Conservation (phyloP, 2,329 filamentous ascomycete species). For the Pezicula carpinea region DNA sequence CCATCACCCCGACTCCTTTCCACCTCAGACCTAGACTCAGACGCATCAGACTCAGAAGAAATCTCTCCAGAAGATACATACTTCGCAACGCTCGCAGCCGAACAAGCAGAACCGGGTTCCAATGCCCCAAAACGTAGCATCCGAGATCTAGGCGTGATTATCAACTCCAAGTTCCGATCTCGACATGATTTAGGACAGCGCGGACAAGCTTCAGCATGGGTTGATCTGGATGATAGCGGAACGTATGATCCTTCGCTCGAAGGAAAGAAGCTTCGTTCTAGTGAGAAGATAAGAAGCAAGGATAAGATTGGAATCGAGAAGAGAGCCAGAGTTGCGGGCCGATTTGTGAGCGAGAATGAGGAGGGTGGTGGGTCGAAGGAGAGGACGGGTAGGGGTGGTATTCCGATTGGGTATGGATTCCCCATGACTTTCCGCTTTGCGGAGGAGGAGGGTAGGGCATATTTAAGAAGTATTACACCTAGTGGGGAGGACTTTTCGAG, state of each 20-base stretch:
- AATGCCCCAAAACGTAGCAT: neutral
- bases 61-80: neutral
- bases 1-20: neutral
- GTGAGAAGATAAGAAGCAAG: slow-evolving; percentile 1
- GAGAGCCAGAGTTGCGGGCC: neutral
- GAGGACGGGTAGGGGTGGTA: too few species aligned
- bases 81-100: neutral
- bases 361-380: too few species aligned
- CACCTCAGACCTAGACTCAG: neutral
- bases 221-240: slow-evolving; percentile 25
- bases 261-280: neutral
- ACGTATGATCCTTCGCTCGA: slow-evolving; percentile 21
- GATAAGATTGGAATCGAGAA: neutral
- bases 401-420: slow-evolving; percentile 7
- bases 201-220: neutral
- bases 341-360: too few species aligned
- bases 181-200: neutral
- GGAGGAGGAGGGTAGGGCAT: slow-evolving; percentile 6
- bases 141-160: neutral
- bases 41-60: neutral
- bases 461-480: slow-evolving; percentile 12
- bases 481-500: neutral
- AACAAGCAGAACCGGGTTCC: neutral
- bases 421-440: slow-evolving; percentile 14
- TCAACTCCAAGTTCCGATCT: neutral